Evolutionary conservation across 2,329 filamentous ascomycete genomes (phyloP).

Genomic region (Basipetospora chlamydospora): DNA sequence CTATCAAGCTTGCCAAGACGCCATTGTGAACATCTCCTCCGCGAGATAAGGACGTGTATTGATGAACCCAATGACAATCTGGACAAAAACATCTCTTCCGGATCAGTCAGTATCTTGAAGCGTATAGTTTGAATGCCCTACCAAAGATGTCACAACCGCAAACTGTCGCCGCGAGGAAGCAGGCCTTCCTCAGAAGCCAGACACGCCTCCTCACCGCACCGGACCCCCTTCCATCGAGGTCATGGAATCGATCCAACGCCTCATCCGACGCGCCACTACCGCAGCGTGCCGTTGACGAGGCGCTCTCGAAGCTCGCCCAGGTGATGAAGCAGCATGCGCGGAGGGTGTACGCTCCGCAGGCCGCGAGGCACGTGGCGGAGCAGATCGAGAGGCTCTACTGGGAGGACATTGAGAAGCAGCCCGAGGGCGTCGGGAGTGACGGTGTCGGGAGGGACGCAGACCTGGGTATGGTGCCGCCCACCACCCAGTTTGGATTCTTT

Average conservation of each 20-base stretch:
- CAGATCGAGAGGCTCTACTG: slow-evolving; percentile 56
- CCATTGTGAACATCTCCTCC: too few species aligned
- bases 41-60: too few species aligned
- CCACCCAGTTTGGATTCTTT: background rate
- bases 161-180: slow-evolving; percentile 48
- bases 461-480: slow-evolving; percentile 20
- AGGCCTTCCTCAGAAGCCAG: slow-evolving; percentile 47
- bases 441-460: slow-evolving; percentile 26
- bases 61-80: too few species aligned
- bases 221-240: slow-evolving; percentile 37
- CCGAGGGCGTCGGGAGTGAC: slow-evolving; percentile 19
- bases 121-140: too few species aligned
- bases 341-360: slow-evolving; percentile 51
- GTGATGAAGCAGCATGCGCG: slow-evolving; percentile 49
- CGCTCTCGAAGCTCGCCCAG: slow-evolving; percentile 43
- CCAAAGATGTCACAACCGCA: slow-evolving; percentile 23
- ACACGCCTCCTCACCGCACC: slow-evolving; percentile 45
- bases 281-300: slow-evolving; percentile 39
- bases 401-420: slow-evolving; percentile 22
- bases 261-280: slow-evolving; percentile 24
- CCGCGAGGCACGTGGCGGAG: slow-evolving; percentile 57
- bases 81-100: too few species aligned
- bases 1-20: too few species aligned
- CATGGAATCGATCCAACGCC: slow-evolving; percentile 26
- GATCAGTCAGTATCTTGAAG: too few species aligned